Conservation (phyloP, 192 early-diverging fungal species). For the Backusella circina region DNA sequence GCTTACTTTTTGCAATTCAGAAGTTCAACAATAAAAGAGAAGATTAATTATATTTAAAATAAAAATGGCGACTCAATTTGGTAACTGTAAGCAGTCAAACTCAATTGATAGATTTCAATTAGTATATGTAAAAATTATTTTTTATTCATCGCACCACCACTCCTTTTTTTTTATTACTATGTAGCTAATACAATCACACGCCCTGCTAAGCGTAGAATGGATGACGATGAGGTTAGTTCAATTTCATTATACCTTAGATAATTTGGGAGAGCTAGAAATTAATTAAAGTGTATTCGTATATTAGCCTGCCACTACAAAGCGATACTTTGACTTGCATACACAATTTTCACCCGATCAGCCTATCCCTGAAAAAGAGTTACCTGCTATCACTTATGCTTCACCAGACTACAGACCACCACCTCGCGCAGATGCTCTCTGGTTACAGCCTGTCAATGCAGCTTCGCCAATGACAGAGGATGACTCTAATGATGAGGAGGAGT, state of each 20-base stretch:
- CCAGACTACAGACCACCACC: slow-evolving; percentile 17
- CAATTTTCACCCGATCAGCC: slow-evolving; percentile 13
- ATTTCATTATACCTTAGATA: neutral
- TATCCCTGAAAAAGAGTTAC: slow-evolving; percentile 8
- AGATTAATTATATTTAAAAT: neutral
- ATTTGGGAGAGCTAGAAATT: neutral
- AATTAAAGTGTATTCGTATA: neutral
- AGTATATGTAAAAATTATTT: neutral
- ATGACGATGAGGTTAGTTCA: slow-evolving; percentile 5
- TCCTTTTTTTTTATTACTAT: neutral
- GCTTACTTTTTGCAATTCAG: neutral
- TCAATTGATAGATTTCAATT: neutral
- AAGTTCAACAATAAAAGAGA: neutral
- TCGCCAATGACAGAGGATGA: slow-evolving; percentile 11
- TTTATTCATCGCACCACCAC: neutral
- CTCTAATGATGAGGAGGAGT: slow-evolving; percentile 10
- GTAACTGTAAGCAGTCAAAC: slow-evolving; percentile 7
- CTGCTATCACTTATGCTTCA: slow-evolving; percentile 17
- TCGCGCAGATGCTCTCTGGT: neutral
- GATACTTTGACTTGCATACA: slow-evolving; percentile 16
- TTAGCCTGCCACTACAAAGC: slow-evolving; percentile 1
- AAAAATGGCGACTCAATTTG: slow-evolving; percentile 9
- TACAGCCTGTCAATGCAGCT: slow-evolving; percentile 4
- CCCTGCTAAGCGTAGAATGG: slow-evolving; percentile 9
- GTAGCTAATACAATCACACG: slow-evolving; percentile 1